phyloP scores from a whole-genome alignment of 345 rosid species.

The Citropsis articulata region DNA sequence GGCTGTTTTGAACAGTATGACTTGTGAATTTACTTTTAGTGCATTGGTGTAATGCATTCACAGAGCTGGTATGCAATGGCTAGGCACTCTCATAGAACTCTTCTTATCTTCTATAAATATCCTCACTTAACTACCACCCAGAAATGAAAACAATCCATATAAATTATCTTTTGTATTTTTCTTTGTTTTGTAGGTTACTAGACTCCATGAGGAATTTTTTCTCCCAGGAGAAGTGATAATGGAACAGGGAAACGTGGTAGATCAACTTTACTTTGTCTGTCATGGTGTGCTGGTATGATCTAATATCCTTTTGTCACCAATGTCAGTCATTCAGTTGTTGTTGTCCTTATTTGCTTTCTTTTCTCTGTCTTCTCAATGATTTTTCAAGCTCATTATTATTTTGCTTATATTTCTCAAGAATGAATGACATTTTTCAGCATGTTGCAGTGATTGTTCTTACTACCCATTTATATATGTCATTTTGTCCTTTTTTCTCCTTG shows the following conservation, averaged over 20 bases:
- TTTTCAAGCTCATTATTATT: background rate
- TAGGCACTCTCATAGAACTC: background rate
- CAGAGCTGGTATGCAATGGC: background rate
- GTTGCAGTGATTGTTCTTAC: background rate
- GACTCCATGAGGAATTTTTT: constrained; percentile 93
- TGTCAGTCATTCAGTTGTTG: background rate
- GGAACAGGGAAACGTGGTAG: constrained; percentile 88
- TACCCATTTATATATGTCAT: background rate
- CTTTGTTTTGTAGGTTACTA: constrained; percentile 47
- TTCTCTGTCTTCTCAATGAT: background rate
- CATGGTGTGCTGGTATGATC: constrained; percentile 75
- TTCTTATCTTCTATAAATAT: background rate
- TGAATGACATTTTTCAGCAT: background rate
- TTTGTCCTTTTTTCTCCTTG: background rate
- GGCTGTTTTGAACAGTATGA: background rate
- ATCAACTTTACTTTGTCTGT: constrained; percentile 90
- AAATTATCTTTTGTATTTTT: background rate
- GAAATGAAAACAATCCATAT: too few relatives aligned
- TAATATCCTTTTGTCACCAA: background rate
- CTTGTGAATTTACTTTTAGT: background rate
- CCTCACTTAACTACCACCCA: background rate
- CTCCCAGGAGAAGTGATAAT: constrained; percentile 94
- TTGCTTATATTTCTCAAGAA: background rate
- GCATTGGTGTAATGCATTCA: background rate
- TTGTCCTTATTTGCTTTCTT: background rate